Conservation (phyloP, 106 monocot species). For the Acorus gramineus region DNA sequence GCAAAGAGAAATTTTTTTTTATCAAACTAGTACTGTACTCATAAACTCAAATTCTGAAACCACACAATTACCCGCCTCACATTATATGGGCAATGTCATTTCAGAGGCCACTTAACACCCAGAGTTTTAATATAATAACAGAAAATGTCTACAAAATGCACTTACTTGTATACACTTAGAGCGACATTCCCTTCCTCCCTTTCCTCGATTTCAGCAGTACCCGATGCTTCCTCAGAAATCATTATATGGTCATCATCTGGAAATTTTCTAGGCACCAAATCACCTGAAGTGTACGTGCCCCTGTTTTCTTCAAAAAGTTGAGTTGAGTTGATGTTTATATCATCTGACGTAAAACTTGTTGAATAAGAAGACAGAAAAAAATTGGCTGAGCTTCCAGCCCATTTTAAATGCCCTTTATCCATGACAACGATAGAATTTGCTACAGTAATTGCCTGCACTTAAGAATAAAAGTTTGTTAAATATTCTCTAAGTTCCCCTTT, state of each 20-base stretch:
- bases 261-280: slow-evolving; percentile 13
- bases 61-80: too few species aligned
- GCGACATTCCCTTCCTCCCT: slow-evolving; percentile 85
- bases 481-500: too few species aligned
- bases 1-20: slow-evolving; percentile 1
- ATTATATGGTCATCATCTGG: slow-evolving; percentile 17
- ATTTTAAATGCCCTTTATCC: slow-evolving; percentile 80
- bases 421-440: slow-evolving; percentile 77
- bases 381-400: slow-evolving; percentile 45
- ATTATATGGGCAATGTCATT: too few species aligned
- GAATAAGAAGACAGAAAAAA: slow-evolving; percentile 52
- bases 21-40: too few species aligned
- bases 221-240: slow-evolving; percentile 31
- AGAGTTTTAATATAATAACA: too few species aligned
- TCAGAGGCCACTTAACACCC: too few species aligned
- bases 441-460: slow-evolving; percentile 65
- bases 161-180: slow-evolving; percentile 81
- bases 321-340: slow-evolving; percentile 16
- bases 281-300: slow-evolving; percentile 6
- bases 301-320: slow-evolving; percentile 13
- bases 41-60: too few species aligned
- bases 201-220: slow-evolving; percentile 27
- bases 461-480: slow-evolving; percentile 9
- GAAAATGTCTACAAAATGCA: not conserved
- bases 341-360: slow-evolving; percentile 17